phyloP scores from a whole-genome alignment of 2,329 filamentous ascomycete species.

The Claviceps humidiphila region DNA sequence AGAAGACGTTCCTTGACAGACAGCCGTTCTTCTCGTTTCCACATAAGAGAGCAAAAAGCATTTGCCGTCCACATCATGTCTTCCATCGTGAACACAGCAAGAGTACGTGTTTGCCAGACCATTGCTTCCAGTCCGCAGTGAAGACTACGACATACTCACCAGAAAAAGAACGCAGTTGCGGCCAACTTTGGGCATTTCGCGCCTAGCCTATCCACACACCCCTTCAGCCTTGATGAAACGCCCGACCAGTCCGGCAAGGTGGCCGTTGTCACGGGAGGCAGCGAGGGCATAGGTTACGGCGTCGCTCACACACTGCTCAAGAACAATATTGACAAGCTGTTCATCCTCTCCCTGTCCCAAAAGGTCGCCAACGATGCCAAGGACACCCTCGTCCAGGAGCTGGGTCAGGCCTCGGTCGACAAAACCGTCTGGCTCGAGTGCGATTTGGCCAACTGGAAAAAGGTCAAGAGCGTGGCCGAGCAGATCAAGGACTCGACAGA shows the following conservation, averaged over 20 bases:
- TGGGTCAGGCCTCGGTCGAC: neutral
- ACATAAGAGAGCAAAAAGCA: neutral
- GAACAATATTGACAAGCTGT: neutral
- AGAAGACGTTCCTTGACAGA: neutral
- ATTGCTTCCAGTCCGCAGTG: neutral
- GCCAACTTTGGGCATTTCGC: neutral
- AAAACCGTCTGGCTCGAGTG: neutral
- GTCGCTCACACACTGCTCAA: neutral
- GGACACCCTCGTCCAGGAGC: neutral
- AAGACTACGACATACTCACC: neutral
- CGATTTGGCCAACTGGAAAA: neutral
- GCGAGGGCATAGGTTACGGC: neutral
- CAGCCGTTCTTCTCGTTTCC: neutral
- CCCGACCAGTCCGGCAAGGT: constrained; percentile 1
- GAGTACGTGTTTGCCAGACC: neutral
- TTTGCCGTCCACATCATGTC: neutral
- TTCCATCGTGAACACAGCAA: neutral
- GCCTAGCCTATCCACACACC: neutral
- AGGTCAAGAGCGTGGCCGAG: neutral
- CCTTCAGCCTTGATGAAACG: constrained; percentile 1
- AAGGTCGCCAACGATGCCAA: neutral
- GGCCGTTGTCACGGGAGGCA: neutral
- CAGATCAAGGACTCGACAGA: neutral
- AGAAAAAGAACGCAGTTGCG: neutral
- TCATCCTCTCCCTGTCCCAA: neutral